Evolutionary conservation across 2,329 filamentous ascomycete genomes (phyloP).

Genomic region (Penicillium sp.): DNA sequence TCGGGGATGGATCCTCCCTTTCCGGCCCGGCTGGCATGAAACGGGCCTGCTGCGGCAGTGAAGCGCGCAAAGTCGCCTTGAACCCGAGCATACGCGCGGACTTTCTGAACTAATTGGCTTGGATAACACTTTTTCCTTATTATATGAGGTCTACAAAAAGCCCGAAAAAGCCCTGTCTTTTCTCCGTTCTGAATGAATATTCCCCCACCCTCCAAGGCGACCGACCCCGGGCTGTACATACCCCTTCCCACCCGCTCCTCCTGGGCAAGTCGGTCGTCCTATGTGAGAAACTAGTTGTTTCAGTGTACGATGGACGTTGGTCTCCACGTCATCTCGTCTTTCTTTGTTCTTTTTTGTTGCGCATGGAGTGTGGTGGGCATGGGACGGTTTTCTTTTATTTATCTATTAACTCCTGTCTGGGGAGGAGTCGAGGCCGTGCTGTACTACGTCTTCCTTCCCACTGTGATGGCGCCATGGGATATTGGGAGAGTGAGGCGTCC

Average conservation of each 20-base stretch:
- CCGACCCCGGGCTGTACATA: slow-evolving; percentile 26
- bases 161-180: slow-evolving; percentile 30
- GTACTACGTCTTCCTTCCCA: slow-evolving; percentile 9
- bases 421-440: slow-evolving; percentile 6
- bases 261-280: slow-evolving; percentile 22
- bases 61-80: slow-evolving; percentile 37
- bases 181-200: slow-evolving; percentile 29
- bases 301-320: slow-evolving; percentile 31
- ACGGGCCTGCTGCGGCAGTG: slow-evolving; percentile 43
- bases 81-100: slow-evolving; percentile 35
- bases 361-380: slow-evolving; percentile 34
- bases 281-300: slow-evolving; percentile 10
- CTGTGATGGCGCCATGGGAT: slow-evolving; percentile 11
- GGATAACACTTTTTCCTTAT: slow-evolving; percentile 20
- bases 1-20: slow-evolving; percentile 27
- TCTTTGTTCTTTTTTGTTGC: slow-evolving; percentile 23
- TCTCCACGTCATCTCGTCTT: slow-evolving; percentile 22
- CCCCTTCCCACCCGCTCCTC: slow-evolving; percentile 8
- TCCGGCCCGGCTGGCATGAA: slow-evolving; percentile 41
- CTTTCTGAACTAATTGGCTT: slow-evolving; percentile 23
- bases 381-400: slow-evolving; percentile 23
- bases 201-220: slow-evolving; percentile 25
- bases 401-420: slow-evolving; percentile 2
- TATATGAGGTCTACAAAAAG: slow-evolving; percentile 29
- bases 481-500: slow-evolving; percentile 12